Percentiles rank a stretch among this genome's conserved stretches.
Conservation (phyloP, 2,329 filamentous ascomycete genomes). For the Reticulascus tulasneorum region DNA sequence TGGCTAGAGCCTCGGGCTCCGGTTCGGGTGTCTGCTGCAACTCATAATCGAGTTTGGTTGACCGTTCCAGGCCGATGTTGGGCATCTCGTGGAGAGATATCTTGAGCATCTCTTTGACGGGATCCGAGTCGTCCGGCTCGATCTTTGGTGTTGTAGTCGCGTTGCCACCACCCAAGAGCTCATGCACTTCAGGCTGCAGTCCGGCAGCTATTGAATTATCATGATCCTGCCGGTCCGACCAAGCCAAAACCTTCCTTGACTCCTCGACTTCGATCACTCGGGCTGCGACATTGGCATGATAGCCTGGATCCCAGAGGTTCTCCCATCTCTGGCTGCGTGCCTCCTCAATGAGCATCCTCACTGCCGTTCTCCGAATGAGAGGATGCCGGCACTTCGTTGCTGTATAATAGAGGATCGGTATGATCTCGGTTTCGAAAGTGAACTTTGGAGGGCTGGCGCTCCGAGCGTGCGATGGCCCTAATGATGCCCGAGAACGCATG, state of each 20-base stretch:
- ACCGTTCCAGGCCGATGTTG: too few relatives aligned
- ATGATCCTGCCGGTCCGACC: too few relatives aligned
- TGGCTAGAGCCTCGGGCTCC: too few relatives aligned
- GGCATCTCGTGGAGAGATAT: too few relatives aligned
- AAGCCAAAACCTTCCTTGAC: slow-evolving; percentile 1
- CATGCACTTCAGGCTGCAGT: neutral
- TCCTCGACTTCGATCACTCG: slow-evolving; percentile 34
- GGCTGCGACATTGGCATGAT: slow-evolving; percentile 26
- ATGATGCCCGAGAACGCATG: too few relatives aligned
- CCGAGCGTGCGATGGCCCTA: too few relatives aligned
- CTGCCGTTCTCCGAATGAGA: slow-evolving; percentile 31
- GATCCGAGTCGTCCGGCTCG: slow-evolving; percentile 1
- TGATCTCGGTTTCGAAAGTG: slow-evolving; percentile 37
- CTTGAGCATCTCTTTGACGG: too few relatives aligned
- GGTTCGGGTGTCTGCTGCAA: too few relatives aligned
- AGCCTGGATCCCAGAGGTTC: slow-evolving; percentile 33
- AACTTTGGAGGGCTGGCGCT: too few relatives aligned
- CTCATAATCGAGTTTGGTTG: too few relatives aligned
- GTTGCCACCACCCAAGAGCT: too few relatives aligned
- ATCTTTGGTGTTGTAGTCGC: neutral
- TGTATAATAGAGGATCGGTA: slow-evolving; percentile 38
- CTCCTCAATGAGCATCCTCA: slow-evolving; percentile 28
- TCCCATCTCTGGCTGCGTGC: slow-evolving; percentile 29
- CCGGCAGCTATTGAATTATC: too few relatives aligned
- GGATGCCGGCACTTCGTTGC: slow-evolving; percentile 37